These are phyloP conservation scores for Trametes cinnabarina DNA, from an alignment of 768 basidiomycete genomes.

Conservation along the genomic window DNA sequence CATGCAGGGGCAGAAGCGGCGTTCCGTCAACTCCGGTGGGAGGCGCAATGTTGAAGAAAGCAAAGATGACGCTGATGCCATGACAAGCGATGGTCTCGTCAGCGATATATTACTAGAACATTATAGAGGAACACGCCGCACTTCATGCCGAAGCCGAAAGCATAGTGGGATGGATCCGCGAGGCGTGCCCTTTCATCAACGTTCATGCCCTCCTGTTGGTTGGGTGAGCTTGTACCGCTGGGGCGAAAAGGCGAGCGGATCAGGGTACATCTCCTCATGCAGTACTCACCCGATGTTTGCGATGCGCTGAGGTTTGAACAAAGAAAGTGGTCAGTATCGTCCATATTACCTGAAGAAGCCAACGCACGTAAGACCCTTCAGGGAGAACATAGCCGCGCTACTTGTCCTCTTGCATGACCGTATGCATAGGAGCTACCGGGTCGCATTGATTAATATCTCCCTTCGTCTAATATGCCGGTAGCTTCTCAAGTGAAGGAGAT, in stretches of 20 bases:
- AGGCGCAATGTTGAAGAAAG: slow-evolving; percentile 20
- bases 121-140: not conserved
- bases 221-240: slow-evolving; percentile 3
- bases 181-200: not conserved
- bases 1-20: not conserved
- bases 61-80: slow-evolving; percentile 17
- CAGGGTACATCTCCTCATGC: slow-evolving; percentile 11
- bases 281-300: slow-evolving; percentile 13
- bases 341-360: no score
- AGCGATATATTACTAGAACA: slow-evolving; percentile 20
- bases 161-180: slow-evolving; percentile 6
- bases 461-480: no score
- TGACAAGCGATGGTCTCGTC: slow-evolving; percentile 19
- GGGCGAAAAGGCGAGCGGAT: slow-evolving; percentile 5
- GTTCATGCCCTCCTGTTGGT: not conserved
- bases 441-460: not conserved
- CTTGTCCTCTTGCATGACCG: slow-evolving; percentile 4
- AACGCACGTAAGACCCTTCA: slow-evolving; percentile 7
- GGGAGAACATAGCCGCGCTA: slow-evolving; percentile 8
- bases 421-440: slow-evolving; percentile 5
- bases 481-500: no score
- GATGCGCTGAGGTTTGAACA: not conserved
- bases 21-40: slow-evolving; percentile 9
- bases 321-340: not conserved
- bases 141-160: slow-evolving; percentile 19